Evolutionary conservation across 805 yeast genomes (phyloP), one percentile per base, ranked within the genome.

Genomic region (Starmerella roubikii): DNA sequence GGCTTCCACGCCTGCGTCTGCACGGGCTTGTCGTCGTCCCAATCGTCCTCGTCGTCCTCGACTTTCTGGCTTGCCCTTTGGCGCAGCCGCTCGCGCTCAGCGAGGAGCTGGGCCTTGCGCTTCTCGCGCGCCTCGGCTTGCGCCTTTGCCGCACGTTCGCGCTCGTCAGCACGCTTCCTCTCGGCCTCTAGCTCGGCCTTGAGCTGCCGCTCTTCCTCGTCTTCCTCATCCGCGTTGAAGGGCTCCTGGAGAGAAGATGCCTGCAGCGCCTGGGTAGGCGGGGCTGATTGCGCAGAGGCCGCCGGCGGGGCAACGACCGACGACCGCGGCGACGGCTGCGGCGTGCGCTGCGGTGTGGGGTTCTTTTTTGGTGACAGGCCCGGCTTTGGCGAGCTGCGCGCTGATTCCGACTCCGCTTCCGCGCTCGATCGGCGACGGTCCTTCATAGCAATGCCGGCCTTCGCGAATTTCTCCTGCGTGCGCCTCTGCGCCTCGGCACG

Each of bases 181-280:
- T 55, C 62, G 3, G 57, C 69, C 18, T 58, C 65, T 7, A 52
- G 59, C 16, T 59, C 64, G 12, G 54, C 35, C 5, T 39, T 60
- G 20, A 57, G 62, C 36, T 55, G 60, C 9, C 53, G 58, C 25
- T 58, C 63, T 19, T 60, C 65, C 25, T 64, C 70, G 18, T 59
- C 63, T 25, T 54, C 65, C 24, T 49, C 56, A 16, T 15, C 30
- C 15, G 9, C 30, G 15, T 10, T 11, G 15, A n/a, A n/a, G n/a
- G n/a, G n/a, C n/a, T n/a, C n/a, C n/a, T n/a, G 16, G 7, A 32
- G n/a, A 13, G 32, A 8, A 20, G 17, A 17, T 7, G 13, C 31
- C 8, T 29, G 18, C 15, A 16, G 16, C 2, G 34, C 28, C 13
- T n/a, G 19, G 3, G 30, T 17, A 3, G 25, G 4, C 16, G 38